These are phyloP conservation scores for Claviceps humidiphila DNA, from an alignment of 2,329 filamentous ascomycete genomes.

Conservation along the genomic window DNA sequence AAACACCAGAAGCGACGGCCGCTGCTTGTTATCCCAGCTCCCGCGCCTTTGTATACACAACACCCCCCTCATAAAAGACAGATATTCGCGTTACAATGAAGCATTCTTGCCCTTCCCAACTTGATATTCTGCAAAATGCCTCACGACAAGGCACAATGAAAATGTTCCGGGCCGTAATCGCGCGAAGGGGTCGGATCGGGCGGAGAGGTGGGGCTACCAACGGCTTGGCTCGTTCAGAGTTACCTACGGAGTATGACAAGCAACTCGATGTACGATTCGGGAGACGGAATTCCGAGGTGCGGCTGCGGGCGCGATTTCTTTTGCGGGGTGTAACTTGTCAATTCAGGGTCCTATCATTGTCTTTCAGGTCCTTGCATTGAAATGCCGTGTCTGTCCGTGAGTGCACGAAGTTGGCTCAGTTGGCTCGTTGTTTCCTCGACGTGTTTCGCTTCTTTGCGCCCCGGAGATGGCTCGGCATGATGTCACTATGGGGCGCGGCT, in stretches of 20 bases:
- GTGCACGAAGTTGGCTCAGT: no score
- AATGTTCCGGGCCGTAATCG: background rate
- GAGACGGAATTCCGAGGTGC: no score
- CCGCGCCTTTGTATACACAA: no score
- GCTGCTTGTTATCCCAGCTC: no score
- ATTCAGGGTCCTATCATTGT: no score
- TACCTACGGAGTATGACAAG: background rate
- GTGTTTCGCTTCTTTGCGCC: background rate
- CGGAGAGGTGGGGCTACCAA: background rate
- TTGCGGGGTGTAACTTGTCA: no score
- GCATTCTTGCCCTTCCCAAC: background rate
- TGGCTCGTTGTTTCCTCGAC: background rate
- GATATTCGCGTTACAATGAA: background rate
- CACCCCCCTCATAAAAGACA: no score
- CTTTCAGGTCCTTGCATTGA: no score
- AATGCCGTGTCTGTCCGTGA: no score
- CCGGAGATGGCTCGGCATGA: slow-evolving; percentile 1
- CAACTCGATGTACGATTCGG: no score
- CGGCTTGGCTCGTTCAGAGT: background rate
- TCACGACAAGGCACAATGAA: background rate
- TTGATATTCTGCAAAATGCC: background rate
- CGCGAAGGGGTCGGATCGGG: background rate
- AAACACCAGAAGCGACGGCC: no score
- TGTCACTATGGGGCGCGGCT: background rate
- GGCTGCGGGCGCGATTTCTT: no score